Percentiles rank a stretch among this genome's conserved stretches.
Conservation (phyloP, 73 alveolate species). For the Paramecium primaurelia region DNA sequence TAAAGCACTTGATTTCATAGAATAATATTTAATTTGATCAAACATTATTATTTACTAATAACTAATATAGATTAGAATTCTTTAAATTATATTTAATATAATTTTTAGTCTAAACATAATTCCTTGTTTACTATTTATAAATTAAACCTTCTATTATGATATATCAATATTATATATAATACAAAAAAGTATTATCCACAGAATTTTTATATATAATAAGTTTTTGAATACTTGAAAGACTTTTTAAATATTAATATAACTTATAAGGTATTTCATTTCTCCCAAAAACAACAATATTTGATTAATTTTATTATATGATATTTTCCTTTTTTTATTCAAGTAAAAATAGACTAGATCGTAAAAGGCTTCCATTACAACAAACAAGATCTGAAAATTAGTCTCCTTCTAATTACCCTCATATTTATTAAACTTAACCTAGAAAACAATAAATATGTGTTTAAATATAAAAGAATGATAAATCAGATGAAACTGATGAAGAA, state of each 20-base stretch:
- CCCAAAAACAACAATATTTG: background rate
- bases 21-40: too few relatives aligned
- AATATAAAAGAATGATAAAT: background rate
- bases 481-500: background rate
- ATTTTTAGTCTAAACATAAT: too few relatives aligned
- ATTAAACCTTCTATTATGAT: background rate
- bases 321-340: background rate
- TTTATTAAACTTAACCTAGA: background rate
- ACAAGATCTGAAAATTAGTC: background rate
- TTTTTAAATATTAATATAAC: too few relatives aligned
- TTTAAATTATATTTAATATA: too few relatives aligned
- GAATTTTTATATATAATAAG: too few relatives aligned
- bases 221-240: background rate
- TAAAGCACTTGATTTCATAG: background rate
- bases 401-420: background rate
- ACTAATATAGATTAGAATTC: too few relatives aligned
- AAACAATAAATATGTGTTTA: background rate
- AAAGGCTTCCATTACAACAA: background rate
- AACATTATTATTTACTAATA: too few relatives aligned
- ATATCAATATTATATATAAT: too few relatives aligned
- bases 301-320: background rate
- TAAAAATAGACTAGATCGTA: background rate
- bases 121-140: too few relatives aligned
- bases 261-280: background rate
- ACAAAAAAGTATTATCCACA: too few relatives aligned